These are phyloP conservation scores for Kockovaella imperatae DNA, from an alignment of 768 basidiomycete genomes.

Conservation along the genomic window DNA sequence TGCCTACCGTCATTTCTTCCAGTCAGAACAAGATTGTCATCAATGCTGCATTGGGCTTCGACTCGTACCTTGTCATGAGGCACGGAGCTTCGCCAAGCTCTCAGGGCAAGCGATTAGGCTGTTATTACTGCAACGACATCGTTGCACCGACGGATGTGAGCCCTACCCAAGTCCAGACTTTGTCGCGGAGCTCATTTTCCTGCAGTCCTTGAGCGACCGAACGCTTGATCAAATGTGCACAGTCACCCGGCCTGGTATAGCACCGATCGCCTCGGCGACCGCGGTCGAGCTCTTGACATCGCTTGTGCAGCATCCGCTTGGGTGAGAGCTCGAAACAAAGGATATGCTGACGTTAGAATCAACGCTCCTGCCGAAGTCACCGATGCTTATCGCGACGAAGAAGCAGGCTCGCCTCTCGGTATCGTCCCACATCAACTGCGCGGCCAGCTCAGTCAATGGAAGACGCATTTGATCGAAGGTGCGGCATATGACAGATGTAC, in stretches of 20 bases:
- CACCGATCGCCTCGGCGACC: conserved; percentile 80
- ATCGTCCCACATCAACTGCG: conserved; percentile 89
- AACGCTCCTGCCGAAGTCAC: conserved; percentile 60
- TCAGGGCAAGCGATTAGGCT: conserved; percentile 56
- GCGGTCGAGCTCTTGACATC: conserved; percentile 89
- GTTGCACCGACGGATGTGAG: conserved; percentile 89
- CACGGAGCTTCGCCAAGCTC: conserved; percentile 56
- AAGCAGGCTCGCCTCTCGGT: conserved; percentile 55
- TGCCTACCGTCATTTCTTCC: conserved; percentile 81
- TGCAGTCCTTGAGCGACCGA: conserved; percentile 66
- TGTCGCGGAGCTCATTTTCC: not conserved
- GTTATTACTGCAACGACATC: conserved; percentile 98
- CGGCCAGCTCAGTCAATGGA: conserved; percentile 80
- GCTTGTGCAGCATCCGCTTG: conserved; percentile 77
- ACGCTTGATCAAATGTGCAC: conserved; percentile 99
- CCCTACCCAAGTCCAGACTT: conserved; percentile 2
- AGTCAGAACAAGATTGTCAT: conserved; percentile 87
- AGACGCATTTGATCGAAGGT: conserved; percentile 73
- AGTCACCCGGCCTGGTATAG: conserved; percentile 88
- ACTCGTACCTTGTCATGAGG: conserved; percentile 92
- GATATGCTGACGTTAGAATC: conserved; percentile 22
- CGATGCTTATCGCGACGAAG: conserved; percentile 19
- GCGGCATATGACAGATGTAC: conserved; percentile 81
- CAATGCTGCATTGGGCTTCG: conserved; percentile 91
- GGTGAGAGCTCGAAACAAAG: conserved; percentile 49